phyloP scores from a whole-genome alignment of 768 basidiomycete species.

The Thelephora ganbajun region DNA sequence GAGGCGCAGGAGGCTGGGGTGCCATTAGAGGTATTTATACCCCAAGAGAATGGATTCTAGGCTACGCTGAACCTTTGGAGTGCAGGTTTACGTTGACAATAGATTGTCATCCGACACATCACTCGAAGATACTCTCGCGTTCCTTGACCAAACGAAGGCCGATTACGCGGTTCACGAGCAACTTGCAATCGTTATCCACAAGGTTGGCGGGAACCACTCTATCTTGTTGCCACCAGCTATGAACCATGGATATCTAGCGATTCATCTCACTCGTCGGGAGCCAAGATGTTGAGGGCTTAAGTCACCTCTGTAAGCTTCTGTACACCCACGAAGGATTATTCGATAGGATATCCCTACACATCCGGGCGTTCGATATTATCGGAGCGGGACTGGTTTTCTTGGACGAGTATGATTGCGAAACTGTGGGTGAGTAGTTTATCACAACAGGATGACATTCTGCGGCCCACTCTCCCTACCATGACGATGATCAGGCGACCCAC shows the following conservation, averaged over 20 bases:
- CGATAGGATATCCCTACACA: constrained; percentile 58
- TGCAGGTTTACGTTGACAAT: constrained; percentile 42
- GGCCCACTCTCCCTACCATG: background rate
- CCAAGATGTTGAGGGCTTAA: constrained; percentile 54
- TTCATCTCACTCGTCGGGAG: constrained; percentile 37
- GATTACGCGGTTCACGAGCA: constrained; percentile 43
- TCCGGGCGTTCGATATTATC: constrained; percentile 49
- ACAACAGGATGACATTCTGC: background rate
- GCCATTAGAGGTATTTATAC: constrained; percentile 36
- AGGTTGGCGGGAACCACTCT: constrained; percentile 26
- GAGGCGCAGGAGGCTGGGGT: constrained; percentile 50
- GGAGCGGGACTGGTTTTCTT: constrained; percentile 47
- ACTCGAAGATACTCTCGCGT: constrained; percentile 20
- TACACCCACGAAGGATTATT: constrained; percentile 43
- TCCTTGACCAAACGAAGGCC: constrained; percentile 30
- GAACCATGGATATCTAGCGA: constrained; percentile 27
- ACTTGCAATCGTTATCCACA: constrained; percentile 42
- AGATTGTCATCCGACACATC: constrained; percentile 39
- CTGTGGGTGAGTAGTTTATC: constrained; percentile 41
- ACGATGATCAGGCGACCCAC: constrained; percentile 52
- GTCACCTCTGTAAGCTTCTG: constrained; percentile 56
- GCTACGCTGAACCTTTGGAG: constrained; percentile 5
- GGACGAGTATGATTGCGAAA: constrained; percentile 67
- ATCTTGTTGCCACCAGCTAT: background rate
- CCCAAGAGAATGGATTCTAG: constrained; percentile 3